A percentile compares a stretch with the other conserved stretches of the same genome.
Evolutionary conservation across 495 filamentous ascomycete species (phyloP).

Genomic region (Penicillium chermesinum): DNA sequence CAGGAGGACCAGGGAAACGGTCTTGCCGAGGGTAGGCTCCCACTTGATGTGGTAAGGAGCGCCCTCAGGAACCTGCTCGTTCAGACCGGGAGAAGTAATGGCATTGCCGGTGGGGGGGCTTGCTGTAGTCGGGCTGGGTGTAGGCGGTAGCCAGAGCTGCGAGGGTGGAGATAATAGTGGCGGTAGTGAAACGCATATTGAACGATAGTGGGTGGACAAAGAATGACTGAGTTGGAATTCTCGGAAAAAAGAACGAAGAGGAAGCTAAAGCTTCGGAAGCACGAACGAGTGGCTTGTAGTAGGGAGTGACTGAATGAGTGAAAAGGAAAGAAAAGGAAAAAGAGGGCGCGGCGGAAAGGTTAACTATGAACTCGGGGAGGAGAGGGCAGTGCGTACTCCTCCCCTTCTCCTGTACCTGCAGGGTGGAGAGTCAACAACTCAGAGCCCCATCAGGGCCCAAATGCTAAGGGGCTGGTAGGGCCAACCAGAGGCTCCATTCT

Average conservation of each 20-base stretch:
- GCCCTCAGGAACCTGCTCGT: slow-evolving; percentile 51
- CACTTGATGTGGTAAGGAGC: slow-evolving; percentile 58
- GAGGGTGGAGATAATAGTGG: slow-evolving; percentile 44
- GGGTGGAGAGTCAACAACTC: slow-evolving; percentile 1
- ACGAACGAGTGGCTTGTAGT: slow-evolving; percentile 23
- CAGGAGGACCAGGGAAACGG: slow-evolving; percentile 58
- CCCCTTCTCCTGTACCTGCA: slow-evolving; percentile 11
- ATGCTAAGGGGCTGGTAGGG: not conserved
- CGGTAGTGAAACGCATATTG: slow-evolving; percentile 51
- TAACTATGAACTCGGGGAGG: slow-evolving; percentile 19
- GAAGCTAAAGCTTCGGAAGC: slow-evolving; percentile 11
- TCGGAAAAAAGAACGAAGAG: slow-evolving; percentile 12
- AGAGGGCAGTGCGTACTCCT: slow-evolving; percentile 13
- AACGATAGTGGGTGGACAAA: slow-evolving; percentile 13
- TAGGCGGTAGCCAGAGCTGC: slow-evolving; percentile 49
- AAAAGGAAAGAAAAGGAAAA: slow-evolving; percentile 16
- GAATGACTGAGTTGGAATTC: slow-evolving; percentile 21
- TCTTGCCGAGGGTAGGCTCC: slow-evolving; percentile 41
- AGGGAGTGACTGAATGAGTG: slow-evolving; percentile 13
- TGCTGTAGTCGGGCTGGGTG: slow-evolving; percentile 44
- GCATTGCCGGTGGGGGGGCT: slow-evolving; percentile 53
- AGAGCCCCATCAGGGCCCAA: slow-evolving; percentile 1
- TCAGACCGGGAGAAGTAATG: slow-evolving; percentile 47
- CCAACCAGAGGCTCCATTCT: too few species aligned
- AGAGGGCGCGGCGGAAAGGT: slow-evolving; percentile 12